Evolutionary conservation across 2,329 filamentous ascomycete genomes (phyloP).

Genomic region (Arthrinium puccinioides): DNA sequence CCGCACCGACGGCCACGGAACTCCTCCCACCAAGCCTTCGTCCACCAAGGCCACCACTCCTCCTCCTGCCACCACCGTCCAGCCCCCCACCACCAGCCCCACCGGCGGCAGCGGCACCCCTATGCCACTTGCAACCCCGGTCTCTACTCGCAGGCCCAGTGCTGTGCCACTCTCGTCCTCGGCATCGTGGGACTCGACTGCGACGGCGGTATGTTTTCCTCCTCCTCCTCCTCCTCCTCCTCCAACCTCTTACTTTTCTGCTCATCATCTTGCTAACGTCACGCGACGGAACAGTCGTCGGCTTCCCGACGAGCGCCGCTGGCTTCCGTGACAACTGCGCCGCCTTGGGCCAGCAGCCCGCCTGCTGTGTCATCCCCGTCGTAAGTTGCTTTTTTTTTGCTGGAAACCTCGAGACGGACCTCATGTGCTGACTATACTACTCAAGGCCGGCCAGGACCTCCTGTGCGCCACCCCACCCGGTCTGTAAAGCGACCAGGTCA

Average conservation of each 20-base stretch:
- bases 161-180: slow-evolving; percentile 4
- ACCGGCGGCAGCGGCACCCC: background rate
- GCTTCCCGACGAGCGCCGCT: background rate
- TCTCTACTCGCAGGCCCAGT: slow-evolving; percentile 5
- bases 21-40: no score
- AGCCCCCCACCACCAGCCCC: background rate
- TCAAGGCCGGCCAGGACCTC: no score
- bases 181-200: slow-evolving; percentile 5
- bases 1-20: no score
- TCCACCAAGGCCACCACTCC: no score
- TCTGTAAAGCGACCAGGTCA: no score
- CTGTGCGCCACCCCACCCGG: no score
- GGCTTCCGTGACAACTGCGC: slow-evolving; percentile 1
- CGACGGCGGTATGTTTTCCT: background rate
- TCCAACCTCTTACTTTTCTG: no score
- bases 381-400: background rate
- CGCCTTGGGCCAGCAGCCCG: slow-evolving; percentile 1
- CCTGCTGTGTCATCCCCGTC: slow-evolving; percentile 5
- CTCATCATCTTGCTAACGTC: background rate
- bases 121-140: slow-evolving; percentile 1
- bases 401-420: no score
- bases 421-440: no score
- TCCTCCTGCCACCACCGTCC: no score
- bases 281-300: background rate
- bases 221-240: background rate